These are phyloP conservation scores for Yarrowia porcina DNA, from an alignment of 805 yeast genomes.

Conservation along the genomic window DNA sequence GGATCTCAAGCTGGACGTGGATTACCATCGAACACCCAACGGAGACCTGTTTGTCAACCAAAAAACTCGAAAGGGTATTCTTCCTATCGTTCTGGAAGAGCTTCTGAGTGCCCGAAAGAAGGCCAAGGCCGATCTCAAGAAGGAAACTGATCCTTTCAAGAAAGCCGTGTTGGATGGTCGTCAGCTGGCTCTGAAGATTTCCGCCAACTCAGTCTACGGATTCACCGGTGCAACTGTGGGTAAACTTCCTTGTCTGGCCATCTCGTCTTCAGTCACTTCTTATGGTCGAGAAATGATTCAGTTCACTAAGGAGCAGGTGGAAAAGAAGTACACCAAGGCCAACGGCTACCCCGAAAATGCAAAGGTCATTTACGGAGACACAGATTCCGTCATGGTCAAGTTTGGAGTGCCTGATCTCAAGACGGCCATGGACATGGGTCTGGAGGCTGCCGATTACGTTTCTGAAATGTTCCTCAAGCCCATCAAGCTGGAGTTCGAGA, in stretches of 20 bases:
- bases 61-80: slow-evolving; percentile 68
- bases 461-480: slow-evolving; percentile 77
- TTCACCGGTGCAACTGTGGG: slow-evolving; percentile 99
- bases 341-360: slow-evolving; percentile 86
- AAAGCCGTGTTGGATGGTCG: slow-evolving; percentile 94
- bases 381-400: slow-evolving; percentile 98
- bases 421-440: slow-evolving; percentile 86
- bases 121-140: slow-evolving; percentile 85
- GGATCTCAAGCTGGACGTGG: slow-evolving; percentile 62
- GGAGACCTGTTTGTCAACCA: slow-evolving; percentile 85
- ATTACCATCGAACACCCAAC: slow-evolving; percentile 84
- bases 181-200: slow-evolving; percentile 90
- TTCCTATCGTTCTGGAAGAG: slow-evolving; percentile 90
- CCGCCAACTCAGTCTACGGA: slow-evolving; percentile 98
- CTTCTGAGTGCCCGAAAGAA: slow-evolving; percentile 86
- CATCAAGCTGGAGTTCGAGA: slow-evolving; percentile 92
- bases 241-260: slow-evolving; percentile 91
- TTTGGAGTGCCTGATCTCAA: slow-evolving; percentile 80
- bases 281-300: slow-evolving; percentile 98
- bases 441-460: slow-evolving; percentile 88
- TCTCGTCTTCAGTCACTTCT: slow-evolving; percentile 92
- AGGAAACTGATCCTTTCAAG: slow-evolving; percentile 91
- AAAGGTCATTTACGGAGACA: slow-evolving; percentile 93
- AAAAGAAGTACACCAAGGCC: slow-evolving; percentile 68
- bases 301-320: slow-evolving; percentile 80